Evolutionary conservation across 768 basidiomycete species (phyloP).

Genomic region (Agaricus blazei): DNA sequence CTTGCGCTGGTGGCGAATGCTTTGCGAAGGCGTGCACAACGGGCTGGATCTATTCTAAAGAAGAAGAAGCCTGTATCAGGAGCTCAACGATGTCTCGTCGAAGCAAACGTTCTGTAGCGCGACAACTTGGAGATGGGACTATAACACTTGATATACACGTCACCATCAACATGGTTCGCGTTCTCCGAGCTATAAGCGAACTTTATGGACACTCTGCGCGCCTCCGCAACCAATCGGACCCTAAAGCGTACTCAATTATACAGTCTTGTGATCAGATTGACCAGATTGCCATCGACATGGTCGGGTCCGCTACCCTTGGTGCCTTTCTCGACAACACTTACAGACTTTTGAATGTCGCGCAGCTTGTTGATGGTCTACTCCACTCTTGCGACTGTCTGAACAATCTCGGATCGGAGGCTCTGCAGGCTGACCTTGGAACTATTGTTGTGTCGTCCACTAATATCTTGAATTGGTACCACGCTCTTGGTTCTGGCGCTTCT

Average conservation of each 20-base stretch:
- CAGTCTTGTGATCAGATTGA: not conserved
- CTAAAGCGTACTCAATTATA: not conserved
- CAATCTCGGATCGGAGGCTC: constrained; percentile 14
- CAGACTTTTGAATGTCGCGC: constrained; percentile 16
- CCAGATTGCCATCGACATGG: not conserved
- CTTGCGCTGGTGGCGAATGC: constrained; percentile 23
- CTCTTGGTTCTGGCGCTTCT: not conserved
- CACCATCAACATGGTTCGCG: not conserved
- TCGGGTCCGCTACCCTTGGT: constrained; percentile 1
- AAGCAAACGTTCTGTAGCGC: constrained; percentile 16
- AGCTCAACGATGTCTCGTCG: not conserved
- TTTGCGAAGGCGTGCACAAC: constrained; percentile 21
- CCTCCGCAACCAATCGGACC: not conserved
- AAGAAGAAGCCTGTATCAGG: constrained; percentile 17
- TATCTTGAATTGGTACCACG: not conserved
- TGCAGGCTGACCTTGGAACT: constrained; percentile 13
- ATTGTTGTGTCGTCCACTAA: constrained; percentile 10
- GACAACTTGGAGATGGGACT: constrained; percentile 12
- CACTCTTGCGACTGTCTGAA: constrained; percentile 17
- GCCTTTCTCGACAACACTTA: constrained; percentile 16
- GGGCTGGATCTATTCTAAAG: constrained; percentile 21
- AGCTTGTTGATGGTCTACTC: constrained; percentile 15
- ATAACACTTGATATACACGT: not conserved
- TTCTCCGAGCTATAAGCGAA: not conserved
- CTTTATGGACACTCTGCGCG: not conserved